A percentile compares a stretch with the other conserved stretches of the same genome.
Evolutionary conservation across 1,139 yeast species (phyloP).

Genomic region (Sporopachydermia cereana): DNA sequence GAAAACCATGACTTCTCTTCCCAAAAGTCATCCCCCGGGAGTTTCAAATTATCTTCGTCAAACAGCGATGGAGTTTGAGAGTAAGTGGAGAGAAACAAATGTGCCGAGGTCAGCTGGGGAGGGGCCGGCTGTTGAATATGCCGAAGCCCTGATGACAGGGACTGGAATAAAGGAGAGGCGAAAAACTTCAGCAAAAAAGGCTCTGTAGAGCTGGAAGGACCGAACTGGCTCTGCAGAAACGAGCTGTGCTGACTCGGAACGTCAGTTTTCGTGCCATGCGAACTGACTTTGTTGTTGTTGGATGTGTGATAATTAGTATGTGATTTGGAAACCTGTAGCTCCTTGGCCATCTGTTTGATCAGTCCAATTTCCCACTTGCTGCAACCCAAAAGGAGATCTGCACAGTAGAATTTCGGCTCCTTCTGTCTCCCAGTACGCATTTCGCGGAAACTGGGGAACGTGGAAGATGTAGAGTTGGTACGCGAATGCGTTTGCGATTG

Average conservation of each 20-base stretch:
- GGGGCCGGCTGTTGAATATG: not conserved
- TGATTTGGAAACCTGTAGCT: slow-evolving; percentile 14
- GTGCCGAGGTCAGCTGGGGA: not conserved
- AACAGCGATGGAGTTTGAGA: slow-evolving; percentile 1
- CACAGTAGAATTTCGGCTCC: slow-evolving; percentile 17
- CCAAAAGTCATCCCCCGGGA: slow-evolving; percentile 4
- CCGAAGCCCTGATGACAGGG: slow-evolving; percentile 13
- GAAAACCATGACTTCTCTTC: not conserved
- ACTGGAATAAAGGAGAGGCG: slow-evolving; percentile 22
- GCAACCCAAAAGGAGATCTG: slow-evolving; percentile 15
- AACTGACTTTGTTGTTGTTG: not conserved
- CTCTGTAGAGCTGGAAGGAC: slow-evolving; percentile 12
- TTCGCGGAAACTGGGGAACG: not conserved
- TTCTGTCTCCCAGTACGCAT: not conserved
- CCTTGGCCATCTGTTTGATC: slow-evolving; percentile 17
- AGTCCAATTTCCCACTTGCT: slow-evolving; percentile 16
- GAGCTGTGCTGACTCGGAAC: not conserved
- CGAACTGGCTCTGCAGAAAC: slow-evolving; percentile 7
- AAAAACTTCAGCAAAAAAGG: slow-evolving; percentile 18
- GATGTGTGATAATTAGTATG: not conserved
- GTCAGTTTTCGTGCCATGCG: not conserved
- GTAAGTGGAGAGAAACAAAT: slow-evolving; percentile 2
- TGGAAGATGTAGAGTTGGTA: not conserved
- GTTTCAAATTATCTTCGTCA: not conserved
- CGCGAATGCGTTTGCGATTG: not conserved